phyloP scores from a whole-genome alignment of 257 asterid genomes.

The Perilla frutescens region DNA sequence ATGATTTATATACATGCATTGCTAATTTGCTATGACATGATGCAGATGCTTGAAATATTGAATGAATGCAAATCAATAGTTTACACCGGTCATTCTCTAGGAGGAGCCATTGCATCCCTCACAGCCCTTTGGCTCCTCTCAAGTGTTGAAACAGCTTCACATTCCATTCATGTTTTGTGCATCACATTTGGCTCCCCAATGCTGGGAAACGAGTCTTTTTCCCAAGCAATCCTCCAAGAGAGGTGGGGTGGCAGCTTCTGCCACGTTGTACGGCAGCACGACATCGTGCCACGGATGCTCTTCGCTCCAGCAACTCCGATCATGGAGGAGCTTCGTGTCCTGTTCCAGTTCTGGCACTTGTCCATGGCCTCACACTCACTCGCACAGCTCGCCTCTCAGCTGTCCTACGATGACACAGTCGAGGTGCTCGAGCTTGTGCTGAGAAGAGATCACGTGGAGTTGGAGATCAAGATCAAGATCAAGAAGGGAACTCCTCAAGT shows the following conservation, averaged over 20 bases:
- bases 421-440: conserved; percentile 46
- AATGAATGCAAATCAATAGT: conserved; percentile 64
- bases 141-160: conserved; percentile 42
- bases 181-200: conserved; percentile 82
- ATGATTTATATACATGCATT: not conserved
- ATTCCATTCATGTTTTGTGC: conserved; percentile 57
- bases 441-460: conserved; percentile 33
- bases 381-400: conserved; percentile 34
- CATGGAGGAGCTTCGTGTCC: conserved; percentile 41
- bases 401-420: conserved; percentile 43
- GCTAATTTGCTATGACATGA: not conserved
- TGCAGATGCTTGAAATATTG: conserved; percentile 71
- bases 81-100: conserved; percentile 77
- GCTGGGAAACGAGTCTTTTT: conserved; percentile 73
- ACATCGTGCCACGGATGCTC: conserved; percentile 74
- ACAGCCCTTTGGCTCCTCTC: conserved; percentile 82
- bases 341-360: conserved; percentile 55
- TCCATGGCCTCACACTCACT: conserved; percentile 47
- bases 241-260: conserved; percentile 83
- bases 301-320: conserved; percentile 62
- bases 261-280: conserved; percentile 73
- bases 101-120: conserved; percentile 83
- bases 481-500: conserved; percentile 17
- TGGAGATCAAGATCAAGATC: conserved; percentile 40
- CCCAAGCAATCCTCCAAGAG: conserved; percentile 69